Evolutionary conservation across 2,329 filamentous ascomycete genomes (phyloP).

Genomic region (Fusarium humuli): DNA sequence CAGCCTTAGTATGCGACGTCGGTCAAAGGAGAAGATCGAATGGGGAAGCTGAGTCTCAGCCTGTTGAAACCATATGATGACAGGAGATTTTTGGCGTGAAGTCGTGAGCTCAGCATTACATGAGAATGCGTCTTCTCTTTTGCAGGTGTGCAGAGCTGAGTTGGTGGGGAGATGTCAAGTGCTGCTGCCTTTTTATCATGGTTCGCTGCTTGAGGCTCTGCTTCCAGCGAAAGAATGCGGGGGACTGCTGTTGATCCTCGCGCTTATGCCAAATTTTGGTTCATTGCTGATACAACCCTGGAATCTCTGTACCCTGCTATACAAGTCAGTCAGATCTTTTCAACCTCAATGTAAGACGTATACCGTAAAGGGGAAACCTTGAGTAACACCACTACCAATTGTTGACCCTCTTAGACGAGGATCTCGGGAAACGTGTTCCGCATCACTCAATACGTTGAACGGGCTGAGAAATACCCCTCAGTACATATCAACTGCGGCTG

Average conservation of each 20-base stretch:
- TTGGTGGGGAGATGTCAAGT: background rate
- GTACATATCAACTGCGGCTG: background rate
- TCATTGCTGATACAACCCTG: background rate
- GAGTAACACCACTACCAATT: background rate
- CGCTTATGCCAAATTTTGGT: background rate
- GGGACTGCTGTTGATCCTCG: background rate
- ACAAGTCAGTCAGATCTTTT: background rate
- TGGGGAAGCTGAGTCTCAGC: background rate
- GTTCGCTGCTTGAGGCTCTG: constrained; percentile 21
- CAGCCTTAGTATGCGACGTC: background rate
- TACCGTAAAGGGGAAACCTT: background rate
- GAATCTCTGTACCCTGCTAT: background rate
- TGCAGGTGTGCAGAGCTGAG: background rate
- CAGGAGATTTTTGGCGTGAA: background rate
- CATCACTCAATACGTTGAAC: background rate
- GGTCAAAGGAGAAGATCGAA: background rate
- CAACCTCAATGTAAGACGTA: background rate
- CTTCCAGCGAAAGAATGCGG: fast-evolving
- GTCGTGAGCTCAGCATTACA: background rate
- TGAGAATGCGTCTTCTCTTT: background rate
- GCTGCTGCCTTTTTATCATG: constrained; percentile 1
- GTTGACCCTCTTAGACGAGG: background rate
- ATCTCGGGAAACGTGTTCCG: background rate
- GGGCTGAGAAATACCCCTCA: background rate
- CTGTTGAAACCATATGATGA: constrained; percentile 2